Percentiles rank a stretch among this genome's conserved stretches.
Conservation (phyloP, 371 early-diverging fungal genomes). For the Lichtheimia ornata region DNA sequence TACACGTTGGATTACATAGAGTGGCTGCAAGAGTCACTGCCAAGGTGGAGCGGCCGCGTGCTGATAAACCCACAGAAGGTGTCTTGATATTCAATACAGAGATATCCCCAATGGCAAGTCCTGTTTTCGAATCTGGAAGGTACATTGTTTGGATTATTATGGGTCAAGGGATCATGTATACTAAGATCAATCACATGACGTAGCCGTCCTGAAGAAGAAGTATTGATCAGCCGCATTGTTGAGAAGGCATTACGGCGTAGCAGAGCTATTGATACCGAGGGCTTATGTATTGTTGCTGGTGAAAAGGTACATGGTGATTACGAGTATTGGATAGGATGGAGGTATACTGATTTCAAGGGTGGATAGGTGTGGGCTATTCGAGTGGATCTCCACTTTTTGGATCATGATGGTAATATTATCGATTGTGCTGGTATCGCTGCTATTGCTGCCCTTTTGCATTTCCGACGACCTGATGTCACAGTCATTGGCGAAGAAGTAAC, state of each 20-base stretch:
- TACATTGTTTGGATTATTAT: conserved; percentile 9
- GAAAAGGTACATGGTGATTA: conserved; percentile 64
- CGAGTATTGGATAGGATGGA: background rate
- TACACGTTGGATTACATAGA: conserved; percentile 29
- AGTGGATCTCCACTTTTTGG: conserved; percentile 88
- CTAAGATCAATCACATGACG: conserved; percentile 1
- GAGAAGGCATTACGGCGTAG: conserved; percentile 86
- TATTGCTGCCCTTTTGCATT: conserved; percentile 87
- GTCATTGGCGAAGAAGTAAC: conserved; percentile 89
- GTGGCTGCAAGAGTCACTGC: conserved; percentile 84
- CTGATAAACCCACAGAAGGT: conserved; percentile 86
- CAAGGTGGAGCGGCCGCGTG: conserved; percentile 83
- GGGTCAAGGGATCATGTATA: background rate
- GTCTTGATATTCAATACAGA: conserved; percentile 80
- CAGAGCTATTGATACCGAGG: conserved; percentile 93
- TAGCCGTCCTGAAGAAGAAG: conserved; percentile 79
- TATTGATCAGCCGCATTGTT: conserved; percentile 79
- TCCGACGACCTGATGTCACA: conserved; percentile 91
- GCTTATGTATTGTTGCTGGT: conserved; percentile 94
- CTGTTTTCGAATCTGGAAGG: conserved; percentile 72
- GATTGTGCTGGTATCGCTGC: conserved; percentile 93
- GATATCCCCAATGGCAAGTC: conserved; percentile 85
- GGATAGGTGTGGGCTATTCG: conserved; percentile 88
- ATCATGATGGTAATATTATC: conserved; percentile 91
- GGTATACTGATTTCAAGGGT: no score